phyloP scores from a whole-genome alignment of 129 eudicot genomes.

The Flaveria brownii region DNA sequence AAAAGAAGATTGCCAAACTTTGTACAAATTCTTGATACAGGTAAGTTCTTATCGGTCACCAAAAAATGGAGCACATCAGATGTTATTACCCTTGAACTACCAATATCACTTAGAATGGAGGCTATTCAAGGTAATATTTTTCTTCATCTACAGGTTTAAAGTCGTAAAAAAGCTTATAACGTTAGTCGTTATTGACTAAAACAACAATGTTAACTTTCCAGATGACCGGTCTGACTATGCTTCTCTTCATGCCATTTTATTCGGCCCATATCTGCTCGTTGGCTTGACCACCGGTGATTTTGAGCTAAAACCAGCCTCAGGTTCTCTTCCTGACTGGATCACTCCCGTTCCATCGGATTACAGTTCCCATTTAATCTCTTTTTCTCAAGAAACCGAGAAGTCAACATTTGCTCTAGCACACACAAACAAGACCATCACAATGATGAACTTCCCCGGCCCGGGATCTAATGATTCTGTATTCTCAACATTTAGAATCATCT shows the following conservation, averaged over 20 bases:
- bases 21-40: constrained; percentile 38
- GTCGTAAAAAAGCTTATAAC: background rate
- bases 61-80: constrained; percentile 63
- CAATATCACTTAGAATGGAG: constrained; percentile 62
- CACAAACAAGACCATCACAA: constrained; percentile 31
- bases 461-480: constrained; percentile 54
- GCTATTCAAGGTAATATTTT: constrained; percentile 60
- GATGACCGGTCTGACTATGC: constrained; percentile 69
- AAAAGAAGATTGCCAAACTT: background rate
- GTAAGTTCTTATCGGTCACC: constrained; percentile 61
- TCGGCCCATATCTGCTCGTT: constrained; percentile 87
- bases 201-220: constrained; percentile 18
- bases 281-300: constrained; percentile 58
- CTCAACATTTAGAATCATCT: constrained; percentile 71
- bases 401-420: constrained; percentile 41
- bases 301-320: constrained; percentile 46
- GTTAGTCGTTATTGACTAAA: background rate
- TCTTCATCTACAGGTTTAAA: background rate
- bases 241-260: constrained; percentile 67
- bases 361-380: constrained; percentile 64
- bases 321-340: constrained; percentile 51
- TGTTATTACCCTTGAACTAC: constrained; percentile 55
- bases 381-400: constrained; percentile 50
- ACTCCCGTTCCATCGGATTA: constrained; percentile 61
- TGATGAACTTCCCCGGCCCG: constrained; percentile 48